Evolutionary conservation across 2,329 filamentous ascomycete genomes (phyloP).

Genomic region (Colletotrichum higginsianum): DNA sequence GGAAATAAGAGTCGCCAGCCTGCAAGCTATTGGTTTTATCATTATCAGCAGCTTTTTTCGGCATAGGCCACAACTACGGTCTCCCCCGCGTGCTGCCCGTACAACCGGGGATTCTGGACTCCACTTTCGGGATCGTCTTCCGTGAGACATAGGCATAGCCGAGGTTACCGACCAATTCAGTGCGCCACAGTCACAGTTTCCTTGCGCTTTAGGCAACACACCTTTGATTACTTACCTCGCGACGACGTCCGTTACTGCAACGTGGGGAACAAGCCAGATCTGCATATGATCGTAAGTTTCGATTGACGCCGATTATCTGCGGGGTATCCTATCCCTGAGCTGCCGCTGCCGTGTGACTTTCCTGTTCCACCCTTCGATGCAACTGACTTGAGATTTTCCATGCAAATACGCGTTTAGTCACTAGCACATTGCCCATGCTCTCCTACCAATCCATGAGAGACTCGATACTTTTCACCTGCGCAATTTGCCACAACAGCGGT

Average conservation of each 20-base stretch:
- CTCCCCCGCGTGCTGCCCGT: conserved; percentile 33
- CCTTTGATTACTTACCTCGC: conserved; percentile 11
- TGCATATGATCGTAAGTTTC: conserved; percentile 5
- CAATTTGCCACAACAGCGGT: background rate
- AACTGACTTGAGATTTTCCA: background rate
- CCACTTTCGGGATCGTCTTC: conserved; percentile 44
- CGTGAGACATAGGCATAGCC: conserved; percentile 41
- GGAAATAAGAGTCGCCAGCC: background rate
- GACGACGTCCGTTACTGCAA: conserved; percentile 12
- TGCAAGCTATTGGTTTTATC: conserved; percentile 25
- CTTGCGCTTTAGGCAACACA: conserved; percentile 6
- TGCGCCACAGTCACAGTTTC: conserved; percentile 26
- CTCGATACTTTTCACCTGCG: background rate
- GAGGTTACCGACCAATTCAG: conserved; percentile 43
- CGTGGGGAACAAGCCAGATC: conserved; percentile 4
- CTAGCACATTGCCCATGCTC: background rate
- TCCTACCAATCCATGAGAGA: background rate
- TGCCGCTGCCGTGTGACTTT: background rate
- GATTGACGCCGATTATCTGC: conserved; percentile 23
- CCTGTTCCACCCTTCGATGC: background rate
- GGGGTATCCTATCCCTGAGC: conserved; percentile 34
- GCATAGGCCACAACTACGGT: conserved; percentile 19
- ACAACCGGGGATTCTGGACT: conserved; percentile 34
- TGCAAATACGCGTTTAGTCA: background rate
- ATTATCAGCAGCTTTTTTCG: conserved; percentile 28